A percentile compares a stretch with the other conserved stretches of the same genome.
Evolutionary conservation across 164 flowering plant genomes (phyloP).

Genomic region (Aristolochia contorta): DNA sequence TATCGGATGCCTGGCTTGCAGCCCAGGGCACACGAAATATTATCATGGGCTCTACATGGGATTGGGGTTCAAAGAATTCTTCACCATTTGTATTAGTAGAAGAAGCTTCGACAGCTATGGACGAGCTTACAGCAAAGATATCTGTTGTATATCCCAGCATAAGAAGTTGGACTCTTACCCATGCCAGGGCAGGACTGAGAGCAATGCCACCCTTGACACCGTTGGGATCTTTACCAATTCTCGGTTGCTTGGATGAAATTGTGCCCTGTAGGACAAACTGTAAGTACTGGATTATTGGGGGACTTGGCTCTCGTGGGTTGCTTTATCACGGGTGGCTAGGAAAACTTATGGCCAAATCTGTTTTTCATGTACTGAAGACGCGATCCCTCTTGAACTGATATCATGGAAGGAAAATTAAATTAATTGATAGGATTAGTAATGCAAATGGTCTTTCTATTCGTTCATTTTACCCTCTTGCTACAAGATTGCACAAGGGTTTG

Average conservation of each 20-base stretch:
- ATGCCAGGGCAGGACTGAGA: conserved; percentile 76
- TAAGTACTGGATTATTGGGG: conserved; percentile 77
- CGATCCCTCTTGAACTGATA: conserved; percentile 62
- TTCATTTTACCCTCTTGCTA: too few relatives aligned
- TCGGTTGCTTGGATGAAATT: conserved; percentile 61
- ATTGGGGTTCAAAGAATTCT: conserved; percentile 72
- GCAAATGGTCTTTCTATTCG: too few relatives aligned
- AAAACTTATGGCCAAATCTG: conserved; percentile 68
- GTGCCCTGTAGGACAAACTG: conserved; percentile 24
- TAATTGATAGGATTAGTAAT: too few relatives aligned
- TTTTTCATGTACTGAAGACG: conserved; percentile 42
- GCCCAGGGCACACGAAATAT: conserved; percentile 54
- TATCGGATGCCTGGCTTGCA: conserved; percentile 94
- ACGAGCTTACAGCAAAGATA: conserved; percentile 69
- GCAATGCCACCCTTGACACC: conserved; percentile 90
- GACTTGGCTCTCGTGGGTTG: conserved; percentile 89
- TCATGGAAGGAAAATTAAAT: conserved; percentile 46
- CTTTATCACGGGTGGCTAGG: conserved; percentile 90
- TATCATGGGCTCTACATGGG: conserved; percentile 93
- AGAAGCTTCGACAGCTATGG: conserved; percentile 61
- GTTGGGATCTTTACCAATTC: conserved; percentile 71
- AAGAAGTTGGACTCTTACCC: conserved; percentile 44
- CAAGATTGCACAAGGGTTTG: too few relatives aligned
- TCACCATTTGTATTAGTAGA: conserved; percentile 42
- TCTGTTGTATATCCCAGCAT: conserved; percentile 60